phyloP scores from a whole-genome alignment of 1,139 yeast genomes.

The Kodamaea anthophila region DNA sequence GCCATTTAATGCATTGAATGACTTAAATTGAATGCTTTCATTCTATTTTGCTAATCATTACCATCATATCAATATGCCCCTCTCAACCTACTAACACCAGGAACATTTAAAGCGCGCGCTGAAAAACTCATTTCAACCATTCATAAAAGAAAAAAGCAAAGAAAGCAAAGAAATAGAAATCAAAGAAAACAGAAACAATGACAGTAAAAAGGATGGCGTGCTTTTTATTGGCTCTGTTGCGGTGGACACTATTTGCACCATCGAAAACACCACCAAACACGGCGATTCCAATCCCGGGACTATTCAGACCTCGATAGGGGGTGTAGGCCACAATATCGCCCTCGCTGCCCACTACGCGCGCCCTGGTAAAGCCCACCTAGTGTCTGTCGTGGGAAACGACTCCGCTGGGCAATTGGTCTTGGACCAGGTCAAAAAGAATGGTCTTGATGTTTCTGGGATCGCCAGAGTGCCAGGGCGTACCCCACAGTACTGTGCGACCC shows the following conservation, averaged over 20 bases:
- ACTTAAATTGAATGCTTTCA: no score
- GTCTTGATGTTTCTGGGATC: slow-evolving; percentile 40
- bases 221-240: slow-evolving; percentile 74
- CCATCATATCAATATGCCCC: no score
- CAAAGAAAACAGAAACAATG: no score
- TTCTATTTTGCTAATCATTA: no score
- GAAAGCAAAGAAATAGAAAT: no score
- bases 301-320: slow-evolving; percentile 59
- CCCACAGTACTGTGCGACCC: slow-evolving; percentile 71
- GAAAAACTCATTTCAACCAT: no score
- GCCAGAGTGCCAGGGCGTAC: slow-evolving; percentile 26
- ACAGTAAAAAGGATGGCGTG: no score
- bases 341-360: slow-evolving; percentile 38
- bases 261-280: slow-evolving; percentile 24
- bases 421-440: slow-evolving; percentile 17
- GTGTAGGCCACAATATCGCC: slow-evolving; percentile 78
- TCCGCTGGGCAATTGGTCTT: slow-evolving; percentile 42
- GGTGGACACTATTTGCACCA: slow-evolving; percentile 56
- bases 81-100: no score
- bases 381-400: slow-evolving; percentile 60
- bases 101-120: no score
- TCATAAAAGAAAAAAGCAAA: no score
- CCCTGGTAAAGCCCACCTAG: slow-evolving; percentile 20
- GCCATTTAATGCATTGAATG: no score
- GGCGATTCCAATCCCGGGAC: slow-evolving; percentile 73